Base-by-base conservation (phyloP, 2,329 filamentous ascomycete genomes). In the Curvularia spicifera region DNA sequence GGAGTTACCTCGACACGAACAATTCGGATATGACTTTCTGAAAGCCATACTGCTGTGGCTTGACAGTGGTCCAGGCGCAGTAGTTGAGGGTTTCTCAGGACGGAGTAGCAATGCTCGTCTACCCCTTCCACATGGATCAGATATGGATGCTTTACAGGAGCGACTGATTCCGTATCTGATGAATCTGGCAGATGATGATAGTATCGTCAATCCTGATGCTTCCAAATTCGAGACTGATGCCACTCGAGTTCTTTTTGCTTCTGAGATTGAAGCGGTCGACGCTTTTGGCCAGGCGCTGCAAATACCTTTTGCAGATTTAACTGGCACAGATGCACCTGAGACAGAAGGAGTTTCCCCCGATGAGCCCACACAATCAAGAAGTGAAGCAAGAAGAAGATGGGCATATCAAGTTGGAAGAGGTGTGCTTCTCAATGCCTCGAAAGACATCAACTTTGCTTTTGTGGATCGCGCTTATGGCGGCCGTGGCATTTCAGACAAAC, bases 11-110 rank as follows among this genome's bases (percentile, higher is more conserved):
- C 68, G 57, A 7, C 75, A 79, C 20, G 80, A 85, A 44, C 81
- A 82, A 13, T 89, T 89, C 68, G 80, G 80, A n/a, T 88, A 87
- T 64, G 86, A 89, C 63, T 89, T 89, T 64, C 65, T 89, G 26
- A 87, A 85, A 69, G 85, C 86, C 1, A 86, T 89, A 43, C 68
- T 87, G 2, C 77, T 88, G 1, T 89, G 86, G 84, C 74, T 89
- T 2, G 84, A 86, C 53, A 85, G 84, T 33, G 87, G 87, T 9
- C 76, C 84, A 13, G 77, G 81, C 8, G 80, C 80, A 28, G 71
- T 89, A 9, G 71, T 88, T 2, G 78, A 83, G 57, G 85, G 83
- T 0, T 89, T 89, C 70, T 84, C 82, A 40, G 77, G 79, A 51
- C 75, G 78, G 26, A 72, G 76, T 29, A 77, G 79, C 29, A 75